phyloP scores from a whole-genome alignment of 257 asterid genomes.

The Nicotiana tomentosiformis region DNA sequence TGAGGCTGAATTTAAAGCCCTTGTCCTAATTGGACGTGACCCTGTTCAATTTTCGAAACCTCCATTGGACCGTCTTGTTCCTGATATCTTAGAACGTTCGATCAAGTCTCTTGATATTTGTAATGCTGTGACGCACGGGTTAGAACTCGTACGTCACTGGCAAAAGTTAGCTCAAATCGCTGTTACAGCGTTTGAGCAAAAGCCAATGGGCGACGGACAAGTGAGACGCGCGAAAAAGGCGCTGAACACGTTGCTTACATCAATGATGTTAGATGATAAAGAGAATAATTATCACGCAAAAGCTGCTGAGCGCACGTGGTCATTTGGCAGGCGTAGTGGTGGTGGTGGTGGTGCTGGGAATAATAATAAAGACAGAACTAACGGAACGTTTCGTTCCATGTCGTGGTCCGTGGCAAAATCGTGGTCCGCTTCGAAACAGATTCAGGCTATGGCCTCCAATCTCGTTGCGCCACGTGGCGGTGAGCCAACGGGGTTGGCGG shows the following conservation, averaged over 20 bases:
- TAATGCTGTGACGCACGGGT: constrained; percentile 74
- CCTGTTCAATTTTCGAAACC: constrained; percentile 57
- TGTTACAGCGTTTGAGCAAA: constrained; percentile 46
- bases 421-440: constrained; percentile 83
- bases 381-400: constrained; percentile 48
- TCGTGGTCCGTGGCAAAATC: constrained; percentile 76
- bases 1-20: constrained; percentile 74
- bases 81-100: constrained; percentile 61
- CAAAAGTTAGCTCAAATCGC: constrained; percentile 65
- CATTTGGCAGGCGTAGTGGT: constrained; percentile 68
- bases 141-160: constrained; percentile 75
- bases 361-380: constrained; percentile 27
- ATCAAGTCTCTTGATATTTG: constrained; percentile 76
- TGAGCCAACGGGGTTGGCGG: constrained; percentile 49
- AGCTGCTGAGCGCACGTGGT: constrained; percentile 57
- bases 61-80: constrained; percentile 72
- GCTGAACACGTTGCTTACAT: constrained; percentile 42
- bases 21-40: constrained; percentile 51
- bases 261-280: constrained; percentile 65
- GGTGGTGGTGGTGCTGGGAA: not conserved
- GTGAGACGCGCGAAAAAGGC: constrained; percentile 65
- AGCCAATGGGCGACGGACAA: constrained; percentile 72
- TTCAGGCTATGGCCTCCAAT: constrained; percentile 59
- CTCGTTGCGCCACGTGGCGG: constrained; percentile 70
- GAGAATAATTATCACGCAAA: constrained; percentile 43